Evolutionary conservation across 2,329 filamentous ascomycete species (phyloP).

Genomic region (Colletotrichum sp.): DNA sequence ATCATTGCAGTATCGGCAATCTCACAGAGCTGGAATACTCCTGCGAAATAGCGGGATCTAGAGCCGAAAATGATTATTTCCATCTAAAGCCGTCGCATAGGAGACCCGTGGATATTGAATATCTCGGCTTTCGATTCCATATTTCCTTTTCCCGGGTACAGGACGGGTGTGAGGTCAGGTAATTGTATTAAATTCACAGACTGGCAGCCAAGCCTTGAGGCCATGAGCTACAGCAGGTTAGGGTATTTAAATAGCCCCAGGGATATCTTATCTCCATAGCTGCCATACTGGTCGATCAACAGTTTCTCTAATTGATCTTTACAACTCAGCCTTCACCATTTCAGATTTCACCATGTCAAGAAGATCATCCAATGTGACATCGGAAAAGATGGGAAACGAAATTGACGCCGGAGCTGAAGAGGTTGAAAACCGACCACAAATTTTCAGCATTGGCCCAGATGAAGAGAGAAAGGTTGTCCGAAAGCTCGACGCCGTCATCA

Average conservation of each 20-base stretch:
- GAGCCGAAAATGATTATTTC: not conserved
- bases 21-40: not conserved
- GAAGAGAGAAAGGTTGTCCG: constrained; percentile 7
- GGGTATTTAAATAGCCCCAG: no score
- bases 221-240: no score
- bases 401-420: not conserved
- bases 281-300: no score
- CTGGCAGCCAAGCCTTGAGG: no score
- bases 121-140: not conserved
- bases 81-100: not conserved
- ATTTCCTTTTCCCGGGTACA: not conserved
- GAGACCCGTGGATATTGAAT: not conserved
- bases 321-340: not conserved
- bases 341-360: not conserved
- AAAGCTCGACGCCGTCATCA: constrained; percentile 21
- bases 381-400: not conserved
- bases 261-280: no score
- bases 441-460: not conserved
- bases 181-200: not conserved
- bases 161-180: not conserved
- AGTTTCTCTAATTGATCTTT: no score
- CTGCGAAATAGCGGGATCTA: not conserved
- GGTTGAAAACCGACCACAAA: not conserved
- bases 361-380: not conserved
- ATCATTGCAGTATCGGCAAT: not conserved